phyloP scores from a whole-genome alignment of 176 grass and related monocot species.

The Areca catechu region DNA sequence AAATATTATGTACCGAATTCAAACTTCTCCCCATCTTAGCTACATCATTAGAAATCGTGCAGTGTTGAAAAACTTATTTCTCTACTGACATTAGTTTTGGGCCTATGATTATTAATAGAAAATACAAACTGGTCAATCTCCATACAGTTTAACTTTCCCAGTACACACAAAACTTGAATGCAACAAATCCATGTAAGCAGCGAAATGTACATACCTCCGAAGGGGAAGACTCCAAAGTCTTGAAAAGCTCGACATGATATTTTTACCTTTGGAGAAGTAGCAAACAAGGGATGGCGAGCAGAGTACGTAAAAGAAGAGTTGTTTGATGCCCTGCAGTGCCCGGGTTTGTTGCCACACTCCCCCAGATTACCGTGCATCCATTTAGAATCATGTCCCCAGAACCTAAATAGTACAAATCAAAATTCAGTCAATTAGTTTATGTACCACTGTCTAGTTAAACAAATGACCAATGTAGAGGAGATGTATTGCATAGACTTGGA shows the following conservation, averaged over 20 bases:
- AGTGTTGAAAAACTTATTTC: not conserved
- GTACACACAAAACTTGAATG: not conserved
- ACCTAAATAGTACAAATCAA: too few relatives aligned
- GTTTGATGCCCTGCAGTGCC: not conserved
- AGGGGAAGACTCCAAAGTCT: not conserved
- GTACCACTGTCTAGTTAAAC: too few relatives aligned
- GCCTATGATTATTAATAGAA: not conserved
- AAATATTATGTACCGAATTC: not conserved
- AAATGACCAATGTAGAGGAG: too few relatives aligned
- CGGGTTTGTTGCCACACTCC: not conserved
- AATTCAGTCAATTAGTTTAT: too few relatives aligned
- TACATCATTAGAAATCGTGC: not conserved
- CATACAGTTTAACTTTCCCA: not conserved
- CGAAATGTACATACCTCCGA: slow-evolving; percentile 2
- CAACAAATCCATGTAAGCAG: not conserved
- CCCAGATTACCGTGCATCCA: slow-evolving; percentile 10
- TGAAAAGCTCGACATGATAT: not conserved
- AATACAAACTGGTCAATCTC: not conserved
- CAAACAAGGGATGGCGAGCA: not conserved
- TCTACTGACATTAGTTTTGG: not conserved
- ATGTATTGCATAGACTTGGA: too few relatives aligned
- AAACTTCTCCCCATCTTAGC: not conserved
- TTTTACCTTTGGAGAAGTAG: not conserved
- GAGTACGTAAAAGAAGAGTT: not conserved
- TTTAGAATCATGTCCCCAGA: slow-evolving; percentile 13